These are phyloP conservation scores for Phytophthora boehmeriae DNA, from an alignment of 352 stramenopile species.

Conservation along the genomic window DNA sequence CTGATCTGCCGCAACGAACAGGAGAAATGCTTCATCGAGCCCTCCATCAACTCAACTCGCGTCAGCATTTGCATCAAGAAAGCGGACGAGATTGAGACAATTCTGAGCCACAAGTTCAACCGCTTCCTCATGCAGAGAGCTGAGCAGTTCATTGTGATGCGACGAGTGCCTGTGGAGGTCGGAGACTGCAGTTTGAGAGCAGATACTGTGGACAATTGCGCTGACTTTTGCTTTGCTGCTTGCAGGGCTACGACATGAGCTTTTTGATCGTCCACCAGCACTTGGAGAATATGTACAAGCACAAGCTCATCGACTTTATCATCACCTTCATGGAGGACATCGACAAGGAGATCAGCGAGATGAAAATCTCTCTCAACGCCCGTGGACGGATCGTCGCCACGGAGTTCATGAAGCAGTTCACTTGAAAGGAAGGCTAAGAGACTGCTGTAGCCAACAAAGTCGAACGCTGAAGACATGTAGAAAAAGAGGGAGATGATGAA, in stretches of 20 bases:
- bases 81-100: constrained; percentile 93
- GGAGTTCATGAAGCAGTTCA: constrained; percentile 96
- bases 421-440: constrained; percentile 24
- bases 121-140: constrained; percentile 96
- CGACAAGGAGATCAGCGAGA: constrained; percentile 97
- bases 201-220: no score
- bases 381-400: constrained; percentile 92
- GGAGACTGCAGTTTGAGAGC: background rate
- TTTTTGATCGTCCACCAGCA: constrained; percentile 95
- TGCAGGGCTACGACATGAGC: constrained; percentile 95
- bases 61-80: constrained; percentile 97
- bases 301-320: constrained; percentile 97
- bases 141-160: constrained; percentile 96
- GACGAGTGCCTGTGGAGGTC: constrained; percentile 87
- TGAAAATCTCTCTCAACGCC: constrained; percentile 97
- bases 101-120: constrained; percentile 96
- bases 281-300: constrained; percentile 96
- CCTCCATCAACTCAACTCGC: constrained; percentile 95
- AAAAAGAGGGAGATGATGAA: background rate
- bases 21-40: constrained; percentile 95
- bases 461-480: background rate
- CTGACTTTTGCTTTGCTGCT: background rate
- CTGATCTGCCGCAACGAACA: constrained; percentile 94
- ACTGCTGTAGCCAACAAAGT: background rate
- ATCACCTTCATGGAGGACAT: constrained; percentile 99